Evolutionary conservation across 768 basidiomycete genomes (phyloP), one percentile per base, ranked within the genome.

Genomic region (Omphalotus guepiniiformis): DNA sequence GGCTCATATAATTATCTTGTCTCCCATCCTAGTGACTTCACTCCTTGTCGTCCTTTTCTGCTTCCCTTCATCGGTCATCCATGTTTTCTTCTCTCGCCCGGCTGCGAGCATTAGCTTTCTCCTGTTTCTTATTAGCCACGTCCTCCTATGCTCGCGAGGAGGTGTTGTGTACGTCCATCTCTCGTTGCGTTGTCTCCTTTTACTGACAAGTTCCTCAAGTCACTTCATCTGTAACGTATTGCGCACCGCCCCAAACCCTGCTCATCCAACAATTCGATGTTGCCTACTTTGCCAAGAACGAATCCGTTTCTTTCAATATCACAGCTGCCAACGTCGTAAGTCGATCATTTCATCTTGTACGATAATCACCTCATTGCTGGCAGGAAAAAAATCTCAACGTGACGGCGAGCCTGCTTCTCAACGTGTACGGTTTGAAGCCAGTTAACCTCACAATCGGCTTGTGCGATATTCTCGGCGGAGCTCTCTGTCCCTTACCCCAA

Each of bases 221-320:
- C 64, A 89, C 90, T 23, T 90, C 87, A 16, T 91, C 89, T 48
- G 87, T 93, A 58, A 86, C 90, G 25, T 93, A 93, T 63, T 93
- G 90, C 66, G 70, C 82, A 42, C 82, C 86, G 30, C 89, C 90
- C 42, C 81, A 87, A 62, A 78, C 80, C 26, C 75, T 93, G 51
- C 84, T 92, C 58, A 74, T 92, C 36, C 77, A 88, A 65, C 80
- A 82, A 55, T 86, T 91, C 58, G 82, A 90, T 58, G 63, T 91
- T 42, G 71, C 75, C 11, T 92, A 85, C 62, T 80, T 85, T 52
- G 74, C 82, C 30, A 58, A 67, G 51, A 91, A 90, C 58, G 66
- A 81, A 19, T 90, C 88, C 27, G 72, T 93, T 37, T 75, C 74
- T 49, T 96, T 96, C 71, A 87, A 89, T 54, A 80, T 95, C 46